Evolutionary conservation across 306 rosid species (phyloP).

Genomic region (Bauhinia variegata): DNA sequence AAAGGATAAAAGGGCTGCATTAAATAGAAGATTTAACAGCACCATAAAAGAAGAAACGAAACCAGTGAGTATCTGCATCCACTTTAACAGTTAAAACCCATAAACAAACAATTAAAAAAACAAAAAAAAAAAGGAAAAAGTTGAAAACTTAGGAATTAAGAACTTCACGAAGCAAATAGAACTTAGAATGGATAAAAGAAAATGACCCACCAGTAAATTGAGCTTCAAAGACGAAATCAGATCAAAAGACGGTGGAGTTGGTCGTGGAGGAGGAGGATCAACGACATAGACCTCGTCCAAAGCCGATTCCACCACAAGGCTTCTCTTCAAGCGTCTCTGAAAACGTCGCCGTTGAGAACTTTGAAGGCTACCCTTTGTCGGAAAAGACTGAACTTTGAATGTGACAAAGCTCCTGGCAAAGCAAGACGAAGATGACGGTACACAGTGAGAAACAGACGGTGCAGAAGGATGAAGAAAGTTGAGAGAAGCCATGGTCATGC

Average conservation of each 20-base stretch:
- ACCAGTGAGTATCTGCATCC: too few species aligned
- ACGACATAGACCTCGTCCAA: conserved; percentile 30
- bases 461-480: conserved; percentile 44
- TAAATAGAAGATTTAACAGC: neutral
- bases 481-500: conserved; percentile 47
- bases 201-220: conserved; percentile 65
- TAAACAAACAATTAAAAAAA: too few species aligned
- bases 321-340: conserved; percentile 14
- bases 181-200: neutral
- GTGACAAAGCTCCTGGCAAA: conserved; percentile 23
- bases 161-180: neutral
- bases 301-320: conserved; percentile 48
- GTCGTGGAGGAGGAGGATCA: conserved; percentile 49
- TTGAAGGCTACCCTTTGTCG: conserved; percentile 15
- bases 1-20: neutral
- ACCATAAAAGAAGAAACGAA: too few species aligned
- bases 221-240: conserved; percentile 61
- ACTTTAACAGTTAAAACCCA: too few species aligned
- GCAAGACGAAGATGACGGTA: conserved; percentile 22
- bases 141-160: neutral
- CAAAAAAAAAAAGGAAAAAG: too few species aligned
- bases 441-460: conserved; percentile 16
- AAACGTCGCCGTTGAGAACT: conserved; percentile 26
- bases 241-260: conserved; percentile 32
- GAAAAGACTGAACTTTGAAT: neutral